phyloP scores from a whole-genome alignment of 176 grass and related monocot species.

The Coix lacrymajobi region DNA sequence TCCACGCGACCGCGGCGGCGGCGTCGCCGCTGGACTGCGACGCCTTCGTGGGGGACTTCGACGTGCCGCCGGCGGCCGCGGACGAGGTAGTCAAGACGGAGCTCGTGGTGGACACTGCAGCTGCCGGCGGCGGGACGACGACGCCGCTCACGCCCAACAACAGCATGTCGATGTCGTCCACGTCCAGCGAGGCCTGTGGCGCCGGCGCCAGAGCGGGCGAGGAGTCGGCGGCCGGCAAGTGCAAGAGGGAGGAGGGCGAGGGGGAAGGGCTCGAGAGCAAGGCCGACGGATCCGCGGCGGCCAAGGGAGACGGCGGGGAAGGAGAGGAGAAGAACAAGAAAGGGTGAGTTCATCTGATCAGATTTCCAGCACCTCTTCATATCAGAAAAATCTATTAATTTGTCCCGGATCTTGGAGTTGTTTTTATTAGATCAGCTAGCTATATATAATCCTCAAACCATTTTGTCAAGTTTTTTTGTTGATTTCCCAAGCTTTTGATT shows the following conservation, averaged over 20 bases:
- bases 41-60: constrained; percentile 15
- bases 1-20: constrained; percentile 1
- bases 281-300: constrained; percentile 16
- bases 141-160: constrained; percentile 61
- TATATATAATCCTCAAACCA: not conserved
- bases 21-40: constrained; percentile 24
- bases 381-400: not conserved
- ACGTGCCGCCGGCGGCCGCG: not conserved
- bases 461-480: not conserved
- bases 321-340: constrained; percentile 69
- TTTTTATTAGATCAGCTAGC: not conserved
- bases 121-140: not conserved
- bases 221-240: constrained; percentile 17
- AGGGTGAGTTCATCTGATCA: constrained; percentile 43
- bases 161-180: constrained; percentile 58
- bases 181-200: constrained; percentile 63
- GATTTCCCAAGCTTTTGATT: not conserved
- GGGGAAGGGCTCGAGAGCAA: constrained; percentile 26
- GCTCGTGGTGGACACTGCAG: not conserved
- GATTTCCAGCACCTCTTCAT: constrained; percentile 7
- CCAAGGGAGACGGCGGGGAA: constrained; percentile 16
- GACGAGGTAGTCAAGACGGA: constrained; percentile 31
- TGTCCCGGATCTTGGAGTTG: not conserved
- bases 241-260: constrained; percentile 45
- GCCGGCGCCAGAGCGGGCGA: constrained; percentile 14